phyloP scores from a whole-genome alignment of 148 eudicot genomes.

The Diospyros lotus region DNA sequence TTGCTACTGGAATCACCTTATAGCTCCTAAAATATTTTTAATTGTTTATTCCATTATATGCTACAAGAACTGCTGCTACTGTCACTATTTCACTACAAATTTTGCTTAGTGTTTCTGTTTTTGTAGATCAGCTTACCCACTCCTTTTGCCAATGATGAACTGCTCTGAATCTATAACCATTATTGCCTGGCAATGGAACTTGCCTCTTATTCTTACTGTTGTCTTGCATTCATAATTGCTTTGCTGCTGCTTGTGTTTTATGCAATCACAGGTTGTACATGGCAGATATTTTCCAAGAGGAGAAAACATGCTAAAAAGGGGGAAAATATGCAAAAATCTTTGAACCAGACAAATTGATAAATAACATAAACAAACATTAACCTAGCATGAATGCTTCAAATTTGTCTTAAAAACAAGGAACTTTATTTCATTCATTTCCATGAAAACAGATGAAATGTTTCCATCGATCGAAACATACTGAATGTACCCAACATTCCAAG shows the following conservation, averaged over 20 bases:
- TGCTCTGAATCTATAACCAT: background rate
- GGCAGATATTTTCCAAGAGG: background rate
- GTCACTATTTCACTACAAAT: background rate
- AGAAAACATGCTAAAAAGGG: background rate
- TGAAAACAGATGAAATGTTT: no score
- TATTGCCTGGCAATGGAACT: background rate
- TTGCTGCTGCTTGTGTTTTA: background rate
- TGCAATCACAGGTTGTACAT: conserved; percentile 1
- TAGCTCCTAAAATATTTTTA: background rate
- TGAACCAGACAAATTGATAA: no score
- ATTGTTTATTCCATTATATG: background rate
- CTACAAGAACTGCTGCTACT: background rate
- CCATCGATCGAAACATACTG: no score
- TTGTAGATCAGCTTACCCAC: background rate
- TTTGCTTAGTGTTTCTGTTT: background rate
- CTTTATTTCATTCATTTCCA: no score
- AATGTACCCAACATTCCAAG: no score
- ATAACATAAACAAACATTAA: no score
- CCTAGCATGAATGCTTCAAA: no score
- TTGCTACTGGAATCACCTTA: no score
- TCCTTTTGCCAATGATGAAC: background rate
- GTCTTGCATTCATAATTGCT: background rate
- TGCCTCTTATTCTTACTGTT: background rate
- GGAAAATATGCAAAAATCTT: conserved; percentile 6
- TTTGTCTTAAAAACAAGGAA: background rate